Percentiles rank a stretch among this genome's conserved stretches.
phyloP scores from a whole-genome alignment of 768 basidiomycete species.

The Hysterangium stoloniferum region DNA sequence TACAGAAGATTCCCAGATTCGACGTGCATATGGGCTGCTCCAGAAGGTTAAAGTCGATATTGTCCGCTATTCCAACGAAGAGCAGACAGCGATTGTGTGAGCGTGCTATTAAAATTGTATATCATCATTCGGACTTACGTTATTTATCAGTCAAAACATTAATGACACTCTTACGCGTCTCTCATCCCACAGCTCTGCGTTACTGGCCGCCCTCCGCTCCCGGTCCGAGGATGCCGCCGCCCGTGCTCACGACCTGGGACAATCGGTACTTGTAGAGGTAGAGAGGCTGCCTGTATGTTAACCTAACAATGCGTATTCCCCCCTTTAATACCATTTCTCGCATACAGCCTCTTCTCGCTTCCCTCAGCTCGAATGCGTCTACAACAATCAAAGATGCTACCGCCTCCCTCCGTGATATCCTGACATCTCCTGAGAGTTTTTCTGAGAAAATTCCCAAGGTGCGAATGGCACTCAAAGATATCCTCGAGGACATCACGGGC shows the following conservation, averaged over 20 bases:
- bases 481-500: conserved; percentile 4
- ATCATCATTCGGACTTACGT: neutral
- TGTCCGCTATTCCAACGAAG: conserved; percentile 1
- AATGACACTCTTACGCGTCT: conserved; percentile 3
- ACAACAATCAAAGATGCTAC: conserved; percentile 4
- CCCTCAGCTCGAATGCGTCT: conserved; percentile 6
- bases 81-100: conserved; percentile 1
- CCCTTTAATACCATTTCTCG: neutral
- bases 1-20: conserved; percentile 4
- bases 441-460: conserved; percentile 9
- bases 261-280: conserved; percentile 4
- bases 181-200: neutral
- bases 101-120: neutral
- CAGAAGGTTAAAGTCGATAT: conserved; percentile 4
- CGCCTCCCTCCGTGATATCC: neutral
- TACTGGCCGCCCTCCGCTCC: conserved; percentile 2
- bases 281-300: conserved; percentile 9
- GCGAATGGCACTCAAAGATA: neutral
- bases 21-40: conserved; percentile 8
- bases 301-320: neutral
- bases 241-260: conserved; percentile 1
- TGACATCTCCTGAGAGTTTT: neutral
- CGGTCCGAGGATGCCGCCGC: conserved; percentile 7
- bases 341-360: conserved; percentile 3
- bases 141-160: conserved; percentile 3